A percentile compares a stretch with the other conserved stretches of the same genome.
Evolutionary conservation across 495 filamentous ascomycete species (phyloP).

Genomic region (Stereocaulon alpinum): DNA sequence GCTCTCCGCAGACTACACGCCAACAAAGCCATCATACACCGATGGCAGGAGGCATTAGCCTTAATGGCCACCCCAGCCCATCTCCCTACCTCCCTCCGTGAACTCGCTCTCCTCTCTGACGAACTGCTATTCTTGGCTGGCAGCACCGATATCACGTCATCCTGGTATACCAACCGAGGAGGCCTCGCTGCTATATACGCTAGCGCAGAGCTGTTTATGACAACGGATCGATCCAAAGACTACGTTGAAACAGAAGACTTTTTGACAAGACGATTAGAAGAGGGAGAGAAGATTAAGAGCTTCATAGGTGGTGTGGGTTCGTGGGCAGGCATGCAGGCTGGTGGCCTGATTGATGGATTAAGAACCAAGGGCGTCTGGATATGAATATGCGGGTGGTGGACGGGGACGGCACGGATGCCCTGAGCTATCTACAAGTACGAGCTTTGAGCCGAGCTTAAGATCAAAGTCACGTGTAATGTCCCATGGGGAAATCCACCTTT

Average conservation of each 20-base stretch:
- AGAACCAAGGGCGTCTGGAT: conserved; percentile 54
- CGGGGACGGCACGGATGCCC: not conserved
- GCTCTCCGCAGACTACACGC: conserved; percentile 61
- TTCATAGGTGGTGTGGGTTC: conserved; percentile 51
- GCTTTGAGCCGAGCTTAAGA: not conserved
- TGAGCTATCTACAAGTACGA: not conserved
- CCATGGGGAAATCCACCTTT: no score
- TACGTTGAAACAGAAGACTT: conserved; percentile 70
- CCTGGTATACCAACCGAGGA: conserved; percentile 86
- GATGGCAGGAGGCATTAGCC: conserved; percentile 87
- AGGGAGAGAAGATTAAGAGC: conserved; percentile 47
- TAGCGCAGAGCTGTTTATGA: conserved; percentile 85
- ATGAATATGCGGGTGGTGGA: conserved; percentile 22
- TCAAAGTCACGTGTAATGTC: no score
- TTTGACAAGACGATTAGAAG: conserved; percentile 63
- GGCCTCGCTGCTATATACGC: conserved; percentile 73
- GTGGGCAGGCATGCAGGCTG: conserved; percentile 71
- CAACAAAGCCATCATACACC: conserved; percentile 56
- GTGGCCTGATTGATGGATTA: conserved; percentile 50
- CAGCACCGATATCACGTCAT: conserved; percentile 67
- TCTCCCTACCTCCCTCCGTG: conserved; percentile 63
- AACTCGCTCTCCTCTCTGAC: conserved; percentile 70
- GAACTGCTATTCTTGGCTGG: conserved; percentile 82
- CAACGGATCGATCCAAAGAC: conserved; percentile 58
- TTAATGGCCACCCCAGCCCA: conserved; percentile 74